Conservation (phyloP, 1,284 basidiomycete genomes). For the Meira miltonrushii region DNA sequence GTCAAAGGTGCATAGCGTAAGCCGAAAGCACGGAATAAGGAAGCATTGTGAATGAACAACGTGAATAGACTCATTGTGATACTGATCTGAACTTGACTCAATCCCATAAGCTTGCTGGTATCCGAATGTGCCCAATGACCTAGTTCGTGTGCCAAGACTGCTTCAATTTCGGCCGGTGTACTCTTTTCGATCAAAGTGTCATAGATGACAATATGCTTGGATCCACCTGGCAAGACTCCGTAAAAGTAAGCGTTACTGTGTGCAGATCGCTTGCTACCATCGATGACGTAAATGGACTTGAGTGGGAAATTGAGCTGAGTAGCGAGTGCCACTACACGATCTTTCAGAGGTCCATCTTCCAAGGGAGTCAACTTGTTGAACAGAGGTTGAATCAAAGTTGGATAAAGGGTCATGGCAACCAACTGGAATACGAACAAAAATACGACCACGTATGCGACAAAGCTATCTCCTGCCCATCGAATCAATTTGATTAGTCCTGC, state of each 20-base stretch:
- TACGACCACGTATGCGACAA: constrained; percentile 45
- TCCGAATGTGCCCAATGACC: constrained; percentile 87
- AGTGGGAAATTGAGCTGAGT: constrained; percentile 76
- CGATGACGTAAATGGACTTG: constrained; percentile 91
- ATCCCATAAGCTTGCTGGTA: constrained; percentile 76
- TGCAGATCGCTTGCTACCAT: constrained; percentile 87
- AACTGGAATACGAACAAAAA: constrained; percentile 65
- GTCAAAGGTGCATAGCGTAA: constrained; percentile 57
- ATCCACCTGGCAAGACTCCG: constrained; percentile 46
- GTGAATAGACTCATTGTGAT: constrained; percentile 81
- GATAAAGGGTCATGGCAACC: constrained; percentile 53
- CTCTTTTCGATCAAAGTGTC: constrained; percentile 91
- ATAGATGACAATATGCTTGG: constrained; percentile 72
- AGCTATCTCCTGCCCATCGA: constrained; percentile 70
- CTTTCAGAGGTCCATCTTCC: constrained; percentile 45
- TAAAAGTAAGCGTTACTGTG: constrained; percentile 75
- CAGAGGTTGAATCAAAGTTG: constrained; percentile 81
- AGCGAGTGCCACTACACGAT: constrained; percentile 44
- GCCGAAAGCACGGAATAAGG: constrained; percentile 78
- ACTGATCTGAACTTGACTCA: constrained; percentile 81
- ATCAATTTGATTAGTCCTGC: constrained; percentile 82
- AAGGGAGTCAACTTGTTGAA: constrained; percentile 95
- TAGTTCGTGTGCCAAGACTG: constrained; percentile 70
- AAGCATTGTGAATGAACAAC: constrained; percentile 74
- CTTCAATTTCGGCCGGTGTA: constrained; percentile 61